phyloP scores from a whole-genome alignment of 768 basidiomycete genomes.

The Podaxis pistillaris region DNA sequence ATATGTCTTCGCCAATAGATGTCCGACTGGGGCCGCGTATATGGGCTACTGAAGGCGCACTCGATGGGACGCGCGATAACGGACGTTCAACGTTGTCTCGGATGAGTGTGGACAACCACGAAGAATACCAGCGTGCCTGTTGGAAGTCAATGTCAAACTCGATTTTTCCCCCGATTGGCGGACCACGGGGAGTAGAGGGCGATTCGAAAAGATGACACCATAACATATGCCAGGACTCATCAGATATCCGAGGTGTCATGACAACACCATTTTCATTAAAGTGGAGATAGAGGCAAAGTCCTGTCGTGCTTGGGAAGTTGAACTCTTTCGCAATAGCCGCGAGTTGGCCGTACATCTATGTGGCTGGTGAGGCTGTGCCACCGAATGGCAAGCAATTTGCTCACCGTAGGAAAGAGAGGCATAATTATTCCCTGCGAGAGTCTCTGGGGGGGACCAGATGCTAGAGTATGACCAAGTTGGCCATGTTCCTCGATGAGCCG shows the following conservation, averaged over 20 bases:
- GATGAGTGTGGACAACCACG: slow-evolving; percentile 60
- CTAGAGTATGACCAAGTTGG: slow-evolving; percentile 54
- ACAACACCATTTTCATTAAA: slow-evolving; percentile 53
- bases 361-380: neutral
- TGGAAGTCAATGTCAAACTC: slow-evolving; percentile 85
- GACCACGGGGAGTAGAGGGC: slow-evolving; percentile 28
- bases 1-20: slow-evolving; percentile 37
- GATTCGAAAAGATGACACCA: slow-evolving; percentile 61
- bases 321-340: slow-evolving; percentile 79
- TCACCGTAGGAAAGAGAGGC: slow-evolving; percentile 73
- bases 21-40: slow-evolving; percentile 55
- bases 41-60: slow-evolving; percentile 47
- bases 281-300: slow-evolving; percentile 79
- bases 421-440: slow-evolving; percentile 69
- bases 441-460: slow-evolving; percentile 57
- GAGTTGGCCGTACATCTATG: slow-evolving; percentile 73
- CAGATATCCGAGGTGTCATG: slow-evolving; percentile 70
- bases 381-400: slow-evolving; percentile 9
- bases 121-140: slow-evolving; percentile 75
- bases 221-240: slow-evolving; percentile 73
- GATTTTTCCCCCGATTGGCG: slow-evolving; percentile 73
- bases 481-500: slow-evolving; percentile 59
- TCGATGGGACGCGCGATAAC: slow-evolving; percentile 34
- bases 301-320: slow-evolving; percentile 73
- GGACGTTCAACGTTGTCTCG: slow-evolving; percentile 38